phyloP scores from a whole-genome alignment of 495 filamentous ascomycete species.

The Neurospora terricola region DNA sequence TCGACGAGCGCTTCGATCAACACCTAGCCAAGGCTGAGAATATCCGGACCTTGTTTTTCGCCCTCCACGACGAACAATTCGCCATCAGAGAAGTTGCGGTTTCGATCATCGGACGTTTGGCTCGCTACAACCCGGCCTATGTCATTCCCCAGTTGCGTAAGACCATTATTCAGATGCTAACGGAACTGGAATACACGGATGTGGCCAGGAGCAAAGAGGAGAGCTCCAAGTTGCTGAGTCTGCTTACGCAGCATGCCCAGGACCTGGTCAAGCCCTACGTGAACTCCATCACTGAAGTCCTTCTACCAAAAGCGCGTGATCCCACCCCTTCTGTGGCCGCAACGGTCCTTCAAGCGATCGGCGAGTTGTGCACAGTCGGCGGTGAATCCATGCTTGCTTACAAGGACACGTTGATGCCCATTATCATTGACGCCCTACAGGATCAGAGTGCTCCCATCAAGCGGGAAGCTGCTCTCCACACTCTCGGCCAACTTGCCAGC shows the following conservation, averaged over 20 bases:
- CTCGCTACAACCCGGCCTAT: slow-evolving; percentile 87
- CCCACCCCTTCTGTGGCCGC: slow-evolving; percentile 76
- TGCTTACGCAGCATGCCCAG: slow-evolving; percentile 84
- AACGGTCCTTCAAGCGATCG: slow-evolving; percentile 85
- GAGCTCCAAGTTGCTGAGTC: slow-evolving; percentile 82
- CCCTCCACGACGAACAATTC: slow-evolving; percentile 92
- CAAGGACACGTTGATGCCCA: slow-evolving; percentile 82
- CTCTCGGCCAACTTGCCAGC: slow-evolving; percentile 83
- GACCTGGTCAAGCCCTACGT: slow-evolving; percentile 90
- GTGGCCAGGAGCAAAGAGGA: slow-evolving; percentile 90
- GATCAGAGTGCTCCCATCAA: slow-evolving; percentile 83
- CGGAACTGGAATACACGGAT: slow-evolving; percentile 91
- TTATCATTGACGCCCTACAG: slow-evolving; percentile 85
- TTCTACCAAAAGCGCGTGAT: slow-evolving; percentile 82
- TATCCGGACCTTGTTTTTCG: slow-evolving; percentile 87
- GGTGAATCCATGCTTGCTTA: slow-evolving; percentile 84
- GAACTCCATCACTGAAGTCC: slow-evolving; percentile 81
- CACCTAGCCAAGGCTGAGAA: slow-evolving; percentile 94
- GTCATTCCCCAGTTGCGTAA: slow-evolving; percentile 92
- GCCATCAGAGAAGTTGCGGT: slow-evolving; percentile 89
- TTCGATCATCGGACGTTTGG: slow-evolving; percentile 88
- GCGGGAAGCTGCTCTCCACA: slow-evolving; percentile 81
- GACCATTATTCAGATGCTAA: slow-evolving; percentile 87
- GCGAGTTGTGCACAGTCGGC: slow-evolving; percentile 85
- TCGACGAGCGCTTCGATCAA: slow-evolving; percentile 89